Conservation (phyloP, 148 eudicot species). For the Rhododendron henanense region DNA sequence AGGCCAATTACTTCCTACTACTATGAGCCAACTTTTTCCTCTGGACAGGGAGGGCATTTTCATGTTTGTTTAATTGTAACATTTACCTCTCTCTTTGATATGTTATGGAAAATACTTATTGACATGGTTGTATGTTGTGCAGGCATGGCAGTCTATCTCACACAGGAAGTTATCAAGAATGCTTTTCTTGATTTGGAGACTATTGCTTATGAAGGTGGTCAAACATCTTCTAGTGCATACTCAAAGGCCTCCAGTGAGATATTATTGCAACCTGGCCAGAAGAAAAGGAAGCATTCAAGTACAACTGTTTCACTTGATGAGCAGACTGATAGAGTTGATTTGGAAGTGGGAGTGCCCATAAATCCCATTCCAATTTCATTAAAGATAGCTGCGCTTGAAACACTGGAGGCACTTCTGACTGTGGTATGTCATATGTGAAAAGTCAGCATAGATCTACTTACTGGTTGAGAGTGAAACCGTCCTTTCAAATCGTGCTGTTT, state of each 20-base stretch:
- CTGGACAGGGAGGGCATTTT: not conserved
- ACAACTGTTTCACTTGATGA: constrained; percentile 20
- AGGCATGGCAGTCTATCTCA: constrained; percentile 61
- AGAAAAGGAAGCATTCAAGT: constrained; percentile 68
- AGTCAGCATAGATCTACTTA: not conserved
- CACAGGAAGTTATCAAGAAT: constrained; percentile 49
- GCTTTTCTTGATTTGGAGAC: constrained; percentile 50
- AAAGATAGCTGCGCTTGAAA: constrained; percentile 70
- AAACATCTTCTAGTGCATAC: constrained; percentile 19
- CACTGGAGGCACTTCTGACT: constrained; percentile 70
- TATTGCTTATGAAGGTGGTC: constrained; percentile 23
- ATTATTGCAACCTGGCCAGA: constrained; percentile 27
- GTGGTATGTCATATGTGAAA: constrained; percentile 50
- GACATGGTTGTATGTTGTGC: constrained; percentile 19
- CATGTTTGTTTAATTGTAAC: not conserved
- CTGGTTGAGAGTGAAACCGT: not conserved
- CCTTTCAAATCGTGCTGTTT: not conserved
- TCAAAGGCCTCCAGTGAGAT: constrained; percentile 29
- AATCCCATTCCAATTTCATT: constrained; percentile 41
- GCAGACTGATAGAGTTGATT: constrained; percentile 33
- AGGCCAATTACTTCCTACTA: not conserved
- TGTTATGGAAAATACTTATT: constrained; percentile 2
- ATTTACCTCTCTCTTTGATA: not conserved
- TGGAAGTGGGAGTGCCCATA: constrained; percentile 31
- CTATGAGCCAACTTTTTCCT: not conserved